Percentiles rank a stretch among this genome's conserved stretches.
Evolutionary conservation across 306 rosid genomes (phyloP).

Genomic region (Trifolium dubium): DNA sequence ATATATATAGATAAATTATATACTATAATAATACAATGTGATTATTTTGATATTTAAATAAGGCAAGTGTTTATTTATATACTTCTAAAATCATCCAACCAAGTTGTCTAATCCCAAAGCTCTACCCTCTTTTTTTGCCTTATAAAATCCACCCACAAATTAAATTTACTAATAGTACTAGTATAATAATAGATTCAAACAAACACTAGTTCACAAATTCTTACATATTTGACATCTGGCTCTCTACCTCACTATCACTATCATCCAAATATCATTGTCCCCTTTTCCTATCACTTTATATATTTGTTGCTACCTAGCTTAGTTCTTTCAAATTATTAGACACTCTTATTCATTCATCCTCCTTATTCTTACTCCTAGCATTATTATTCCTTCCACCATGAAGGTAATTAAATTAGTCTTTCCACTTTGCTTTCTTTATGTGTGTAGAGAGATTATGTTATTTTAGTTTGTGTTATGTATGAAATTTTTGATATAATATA

Average conservation of each 20-base stretch:
- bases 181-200: not conserved
- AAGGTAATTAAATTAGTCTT: slow-evolving; percentile 53
- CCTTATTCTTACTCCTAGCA: slow-evolving; percentile 15
- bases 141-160: slow-evolving; percentile 40
- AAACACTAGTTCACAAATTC: slow-evolving; percentile 12
- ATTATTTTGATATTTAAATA: no score
- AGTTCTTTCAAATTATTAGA: slow-evolving; percentile 26
- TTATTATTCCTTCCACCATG: slow-evolving; percentile 54
- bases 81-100: not conserved
- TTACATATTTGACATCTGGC: slow-evolving; percentile 32
- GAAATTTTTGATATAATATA: not conserved
- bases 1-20: no score
- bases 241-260: slow-evolving; percentile 32
- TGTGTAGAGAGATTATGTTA: slow-evolving; percentile 5
- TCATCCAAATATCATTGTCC: slow-evolving; percentile 34
- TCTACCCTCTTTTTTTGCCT: slow-evolving; percentile 41
- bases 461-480: not conserved
- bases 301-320: slow-evolving; percentile 42
- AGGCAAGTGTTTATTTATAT: no score
- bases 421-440: not conserved
- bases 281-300: slow-evolving; percentile 44
- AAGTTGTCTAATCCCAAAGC: slow-evolving; percentile 56
- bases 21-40: no score
- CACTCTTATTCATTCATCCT: slow-evolving; percentile 37
- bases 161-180: slow-evolving; percentile 11